Evolutionary conservation across 179 eudicot species (phyloP), one percentile per base, ranked within the genome.

Genomic region (Silene coronaria): DNA sequence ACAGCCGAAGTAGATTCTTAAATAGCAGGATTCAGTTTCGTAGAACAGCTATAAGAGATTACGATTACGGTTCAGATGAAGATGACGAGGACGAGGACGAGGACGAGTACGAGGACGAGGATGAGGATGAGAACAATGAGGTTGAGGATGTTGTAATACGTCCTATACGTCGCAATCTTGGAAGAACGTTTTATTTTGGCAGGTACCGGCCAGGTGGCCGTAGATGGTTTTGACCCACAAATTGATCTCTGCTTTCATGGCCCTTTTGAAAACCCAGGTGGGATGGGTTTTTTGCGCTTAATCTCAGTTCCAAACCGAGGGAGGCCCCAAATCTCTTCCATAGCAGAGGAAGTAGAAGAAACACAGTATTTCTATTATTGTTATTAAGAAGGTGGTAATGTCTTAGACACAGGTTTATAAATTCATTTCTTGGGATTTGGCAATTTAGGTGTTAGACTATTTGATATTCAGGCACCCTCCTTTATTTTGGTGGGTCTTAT

Each of bases 91-190:
- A 71, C 0, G 62, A 16, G 3, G 74, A 23, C 8, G 85, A 69
- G 0, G 75, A 63, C 3, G 84, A 77, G 0, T 72, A 75, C 0
- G 82, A 79, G 0, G 81, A 79, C 1, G 86, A 78, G 28, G 71
- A 11, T 10, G 38, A 34, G 38, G 6, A 38, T 5, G 85, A 76
- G 42, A 73, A 64, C 8, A 61, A 72, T 9, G 45, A 71, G 14
- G 85, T 70, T 0, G 82, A 79, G 27, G 81, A 79, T 65, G 67
- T 28, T 51, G 82, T 38, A 32, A 16, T 71, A 63, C 75, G 12
- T 26, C 85, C 85, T 8, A 19, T 86, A 5, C 62, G 77, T 53
- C 86, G 84, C 30, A 79, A 80, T 67, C 81, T 70, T 21, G 76
- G 88, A 75, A 53, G 76, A 22, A 51, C 64, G 76, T 53, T 83